Evolutionary conservation across 2,329 filamentous ascomycete genomes (phyloP).

Genomic region (Ceratocystis colombiana): DNA sequence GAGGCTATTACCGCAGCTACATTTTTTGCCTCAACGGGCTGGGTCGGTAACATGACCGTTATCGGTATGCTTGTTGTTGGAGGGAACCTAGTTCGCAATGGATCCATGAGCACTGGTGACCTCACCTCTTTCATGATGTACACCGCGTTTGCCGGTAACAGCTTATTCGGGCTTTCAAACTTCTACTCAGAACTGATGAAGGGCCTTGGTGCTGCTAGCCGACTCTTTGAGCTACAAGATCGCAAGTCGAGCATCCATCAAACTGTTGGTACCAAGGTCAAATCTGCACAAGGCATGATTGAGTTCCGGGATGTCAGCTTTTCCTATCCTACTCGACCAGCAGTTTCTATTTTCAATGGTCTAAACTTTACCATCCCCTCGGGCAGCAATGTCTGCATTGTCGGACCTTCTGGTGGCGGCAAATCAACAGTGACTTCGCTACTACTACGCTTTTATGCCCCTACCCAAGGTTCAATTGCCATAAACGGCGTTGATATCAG

Average conservation of each 20-base stretch:
- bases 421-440: conserved; percentile 95
- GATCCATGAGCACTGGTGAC: conserved; percentile 80
- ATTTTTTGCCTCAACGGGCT: conserved; percentile 79
- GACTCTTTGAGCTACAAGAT: conserved; percentile 91
- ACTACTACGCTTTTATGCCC: conserved; percentile 81
- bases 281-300: conserved; percentile 78
- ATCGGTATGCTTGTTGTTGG: conserved; percentile 82
- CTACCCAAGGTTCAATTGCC: conserved; percentile 63
- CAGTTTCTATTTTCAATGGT: conserved; percentile 81
- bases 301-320: conserved; percentile 79
- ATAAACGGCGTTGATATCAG: conserved; percentile 79
- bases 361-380: conserved; percentile 85
- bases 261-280: conserved; percentile 69
- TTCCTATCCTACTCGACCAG: conserved; percentile 85
- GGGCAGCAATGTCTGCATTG: conserved; percentile 90
- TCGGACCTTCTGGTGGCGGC: conserved; percentile 88
- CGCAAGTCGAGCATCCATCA: conserved; percentile 76
- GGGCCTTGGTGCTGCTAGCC: conserved; percentile 90
- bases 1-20: conserved; percentile 83
- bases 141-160: conserved; percentile 74
- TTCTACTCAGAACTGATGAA: conserved; percentile 99
- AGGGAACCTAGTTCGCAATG: conserved; percentile 77
- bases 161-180: conserved; percentile 83
- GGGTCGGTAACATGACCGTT: conserved; percentile 95
- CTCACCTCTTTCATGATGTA: conserved; percentile 98